These are phyloP conservation scores for Saturnispora dispora DNA, from an alignment of 805 yeast genomes.

Conservation along the genomic window DNA sequence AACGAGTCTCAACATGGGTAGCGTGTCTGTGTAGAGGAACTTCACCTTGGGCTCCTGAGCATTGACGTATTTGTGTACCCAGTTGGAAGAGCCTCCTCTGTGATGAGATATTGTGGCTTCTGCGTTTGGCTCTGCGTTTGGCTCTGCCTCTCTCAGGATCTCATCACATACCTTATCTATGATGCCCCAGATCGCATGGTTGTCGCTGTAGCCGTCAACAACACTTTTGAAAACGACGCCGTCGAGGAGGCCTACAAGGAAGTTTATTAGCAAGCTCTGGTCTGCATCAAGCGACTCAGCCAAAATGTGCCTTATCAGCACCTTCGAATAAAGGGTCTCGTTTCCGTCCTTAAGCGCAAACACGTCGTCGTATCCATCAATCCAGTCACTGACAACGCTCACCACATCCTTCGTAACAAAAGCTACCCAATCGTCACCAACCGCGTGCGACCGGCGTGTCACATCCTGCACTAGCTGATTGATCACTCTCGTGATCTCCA, in stretches of 20 bases:
- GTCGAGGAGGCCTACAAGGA: constrained; percentile 32
- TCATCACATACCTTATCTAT: constrained; percentile 19
- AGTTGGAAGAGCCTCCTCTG: neutral
- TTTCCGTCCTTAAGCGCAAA: neutral
- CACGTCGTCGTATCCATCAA: neutral
- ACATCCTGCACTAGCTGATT: constrained; percentile 34
- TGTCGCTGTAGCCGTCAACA: constrained; percentile 38
- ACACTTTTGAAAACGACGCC: constrained; percentile 35
- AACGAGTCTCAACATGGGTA: constrained; percentile 6
- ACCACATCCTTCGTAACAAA: constrained; percentile 5
- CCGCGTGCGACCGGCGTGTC: constrained; percentile 25
- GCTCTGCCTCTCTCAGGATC: neutral
- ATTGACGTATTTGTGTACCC: neutral
- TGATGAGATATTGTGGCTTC: too few relatives aligned
- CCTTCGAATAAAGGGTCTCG: neutral
- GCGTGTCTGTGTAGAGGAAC: constrained; percentile 8
- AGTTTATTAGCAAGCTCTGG: constrained; percentile 26
- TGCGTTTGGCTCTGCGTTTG: neutral
- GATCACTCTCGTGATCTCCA: constrained; percentile 31
- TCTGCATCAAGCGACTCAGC: neutral
- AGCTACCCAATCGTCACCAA: constrained; percentile 3
- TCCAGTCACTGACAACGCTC: constrained; percentile 1
- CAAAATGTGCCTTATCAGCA: neutral
- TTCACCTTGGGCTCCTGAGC: neutral
- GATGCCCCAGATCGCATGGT: constrained; percentile 43